phyloP scores from a whole-genome alignment of 257 asterid genomes.

The Euphrasia confusa region DNA sequence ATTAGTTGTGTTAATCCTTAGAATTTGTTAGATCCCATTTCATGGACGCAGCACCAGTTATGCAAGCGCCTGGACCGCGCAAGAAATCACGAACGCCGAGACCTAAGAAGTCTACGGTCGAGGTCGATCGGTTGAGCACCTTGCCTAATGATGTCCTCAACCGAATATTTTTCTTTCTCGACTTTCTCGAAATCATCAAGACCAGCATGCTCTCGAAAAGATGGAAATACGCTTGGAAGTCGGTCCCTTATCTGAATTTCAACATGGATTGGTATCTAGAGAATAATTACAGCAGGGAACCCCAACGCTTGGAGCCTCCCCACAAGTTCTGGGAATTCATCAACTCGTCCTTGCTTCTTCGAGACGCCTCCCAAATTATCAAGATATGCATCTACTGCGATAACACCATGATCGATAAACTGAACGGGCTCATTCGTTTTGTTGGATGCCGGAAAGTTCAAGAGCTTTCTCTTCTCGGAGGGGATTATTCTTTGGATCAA shows the following conservation, averaged over 20 bases:
- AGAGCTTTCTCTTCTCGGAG: slow-evolving; percentile 24
- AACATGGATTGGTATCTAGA: slow-evolving; percentile 21
- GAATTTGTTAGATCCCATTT: neutral
- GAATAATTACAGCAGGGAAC: neutral
- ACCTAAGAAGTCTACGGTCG: neutral
- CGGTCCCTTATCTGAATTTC: slow-evolving; percentile 25
- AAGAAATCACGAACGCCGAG: slow-evolving; percentile 19
- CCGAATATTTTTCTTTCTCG: slow-evolving; percentile 19
- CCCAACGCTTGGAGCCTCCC: slow-evolving; percentile 1
- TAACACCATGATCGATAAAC: slow-evolving; percentile 15
- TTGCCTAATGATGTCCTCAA: slow-evolving; percentile 25
- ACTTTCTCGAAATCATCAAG: slow-evolving; percentile 24
- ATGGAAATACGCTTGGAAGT: slow-evolving; percentile 28
- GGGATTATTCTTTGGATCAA: slow-evolving; percentile 7
- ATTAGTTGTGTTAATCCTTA: neutral
- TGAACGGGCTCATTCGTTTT: slow-evolving; percentile 22
- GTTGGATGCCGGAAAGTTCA: slow-evolving; percentile 18
- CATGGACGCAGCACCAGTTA: slow-evolving; percentile 4
- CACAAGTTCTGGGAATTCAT: slow-evolving; percentile 27
- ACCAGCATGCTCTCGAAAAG: slow-evolving; percentile 26
- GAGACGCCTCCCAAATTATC: slow-evolving; percentile 18
- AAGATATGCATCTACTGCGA: slow-evolving; percentile 13
- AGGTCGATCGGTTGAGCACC: slow-evolving; percentile 25
- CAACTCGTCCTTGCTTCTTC: slow-evolving; percentile 21
- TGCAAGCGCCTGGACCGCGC: slow-evolving; percentile 9